phyloP scores from a whole-genome alignment of 371 early-diverging fungal genomes.

The Dinochytrium kinnereticum region DNA sequence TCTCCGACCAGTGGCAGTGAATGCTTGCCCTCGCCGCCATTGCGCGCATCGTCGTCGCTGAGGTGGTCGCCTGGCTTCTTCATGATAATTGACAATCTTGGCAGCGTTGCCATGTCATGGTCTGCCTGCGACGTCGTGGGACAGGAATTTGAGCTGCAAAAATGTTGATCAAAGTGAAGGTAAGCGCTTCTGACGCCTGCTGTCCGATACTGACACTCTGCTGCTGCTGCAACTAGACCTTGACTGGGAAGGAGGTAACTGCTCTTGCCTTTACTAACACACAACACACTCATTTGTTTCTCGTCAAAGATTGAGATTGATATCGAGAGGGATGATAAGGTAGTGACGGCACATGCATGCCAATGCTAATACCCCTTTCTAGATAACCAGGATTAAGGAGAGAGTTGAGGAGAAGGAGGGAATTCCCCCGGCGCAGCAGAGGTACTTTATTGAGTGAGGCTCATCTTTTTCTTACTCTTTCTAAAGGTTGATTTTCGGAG shows the following conservation, averaged over 20 bases:
- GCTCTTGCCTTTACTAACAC: background rate
- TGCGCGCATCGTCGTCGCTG: background rate
- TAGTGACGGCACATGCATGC: conserved; percentile 23
- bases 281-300: background rate
- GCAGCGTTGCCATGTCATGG: too few relatives aligned
- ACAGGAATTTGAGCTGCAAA: conserved; percentile 1
- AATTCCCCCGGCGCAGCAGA: conserved; percentile 95
- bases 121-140: too few relatives aligned
- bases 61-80: conserved; percentile 6
- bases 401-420: conserved; percentile 96
- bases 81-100: background rate
- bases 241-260: conserved; percentile 90
- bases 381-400: conserved; percentile 91
- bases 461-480: background rate
- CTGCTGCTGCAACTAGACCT: conserved; percentile 65
- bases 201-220: background rate
- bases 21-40: background rate
- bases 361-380: background rate
- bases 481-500: conserved; percentile 81
- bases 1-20: background rate
- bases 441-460: conserved; percentile 49
- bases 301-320: conserved; percentile 85
- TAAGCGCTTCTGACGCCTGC: conserved; percentile 41
- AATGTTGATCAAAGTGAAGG: conserved; percentile 92
- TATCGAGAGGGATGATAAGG: conserved; percentile 83